These are phyloP conservation scores for Teratosphaeria destructans DNA, from an alignment of 2,329 filamentous ascomycete genomes.

Conservation along the genomic window DNA sequence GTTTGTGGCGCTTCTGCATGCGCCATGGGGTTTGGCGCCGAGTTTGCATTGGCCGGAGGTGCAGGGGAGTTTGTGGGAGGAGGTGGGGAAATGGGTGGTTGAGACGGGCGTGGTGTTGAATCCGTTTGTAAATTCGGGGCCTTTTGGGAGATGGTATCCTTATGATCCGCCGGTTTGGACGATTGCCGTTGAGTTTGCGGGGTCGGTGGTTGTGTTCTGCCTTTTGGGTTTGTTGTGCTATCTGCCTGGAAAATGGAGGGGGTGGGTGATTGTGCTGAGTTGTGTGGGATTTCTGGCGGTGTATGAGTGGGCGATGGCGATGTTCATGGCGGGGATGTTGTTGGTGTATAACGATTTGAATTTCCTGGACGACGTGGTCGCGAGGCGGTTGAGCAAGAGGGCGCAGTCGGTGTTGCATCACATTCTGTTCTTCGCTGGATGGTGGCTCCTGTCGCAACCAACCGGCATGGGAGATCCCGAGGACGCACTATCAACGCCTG, in stretches of 20 bases:
- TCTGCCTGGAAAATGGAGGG: constrained; percentile 41
- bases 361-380: constrained; percentile 23
- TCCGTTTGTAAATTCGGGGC: constrained; percentile 37
- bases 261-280: background rate
- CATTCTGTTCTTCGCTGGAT: constrained; percentile 44
- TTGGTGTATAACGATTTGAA: constrained; percentile 55
- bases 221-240: constrained; percentile 40
- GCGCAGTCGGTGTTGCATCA: background rate
- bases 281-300: constrained; percentile 37
- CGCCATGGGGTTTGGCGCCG: constrained; percentile 35
- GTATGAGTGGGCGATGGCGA: constrained; percentile 38
- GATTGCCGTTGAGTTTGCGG: constrained; percentile 52
- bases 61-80: constrained; percentile 32
- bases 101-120: constrained; percentile 52
- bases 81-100: constrained; percentile 37
- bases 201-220: constrained; percentile 52
- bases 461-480: constrained; percentile 45
- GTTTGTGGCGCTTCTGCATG: constrained; percentile 43
- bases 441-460: constrained; percentile 7
- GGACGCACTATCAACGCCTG: constrained; percentile 42
- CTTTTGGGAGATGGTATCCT: constrained; percentile 32
- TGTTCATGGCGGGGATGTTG: constrained; percentile 40
- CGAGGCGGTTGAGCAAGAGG: background rate
- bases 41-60: constrained; percentile 12
- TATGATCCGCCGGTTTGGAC: constrained; percentile 35